Evolutionary conservation across 345 rosid genomes (phyloP).

Genomic region (Gossypium herbaceum): DNA sequence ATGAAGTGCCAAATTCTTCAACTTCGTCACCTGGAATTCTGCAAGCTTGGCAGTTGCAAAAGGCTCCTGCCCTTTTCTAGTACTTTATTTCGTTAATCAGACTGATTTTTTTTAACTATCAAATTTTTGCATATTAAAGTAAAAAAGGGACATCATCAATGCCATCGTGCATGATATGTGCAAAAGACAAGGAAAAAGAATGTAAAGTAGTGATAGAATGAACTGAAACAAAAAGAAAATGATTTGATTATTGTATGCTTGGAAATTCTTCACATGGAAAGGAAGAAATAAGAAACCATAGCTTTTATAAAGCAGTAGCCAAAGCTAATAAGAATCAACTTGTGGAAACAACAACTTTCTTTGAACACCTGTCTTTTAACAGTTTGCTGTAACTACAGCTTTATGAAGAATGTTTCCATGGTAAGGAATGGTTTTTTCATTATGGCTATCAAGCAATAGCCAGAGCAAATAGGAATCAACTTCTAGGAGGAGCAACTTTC

Average conservation of each 20-base stretch:
- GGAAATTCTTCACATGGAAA: background rate
- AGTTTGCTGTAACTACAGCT: no score
- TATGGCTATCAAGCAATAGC: background rate
- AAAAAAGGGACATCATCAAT: background rate
- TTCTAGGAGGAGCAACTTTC: background rate
- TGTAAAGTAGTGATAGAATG: no score
- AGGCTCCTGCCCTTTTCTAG: no score
- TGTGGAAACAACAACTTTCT: background rate
- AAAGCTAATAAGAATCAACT: background rate
- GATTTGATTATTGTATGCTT: background rate
- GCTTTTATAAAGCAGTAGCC: background rate
- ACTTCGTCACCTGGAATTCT: no score
- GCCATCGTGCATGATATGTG: background rate
- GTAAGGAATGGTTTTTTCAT: background rate
- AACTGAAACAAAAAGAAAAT: background rate
- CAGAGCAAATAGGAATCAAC: background rate
- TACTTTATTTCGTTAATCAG: no score
- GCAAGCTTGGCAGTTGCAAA: no score
- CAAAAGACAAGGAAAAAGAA: background rate
- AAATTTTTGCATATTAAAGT: no score
- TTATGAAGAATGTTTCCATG: background rate
- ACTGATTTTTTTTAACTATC: no score
- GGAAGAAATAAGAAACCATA: background rate
- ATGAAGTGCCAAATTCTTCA: no score
- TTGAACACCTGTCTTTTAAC: background rate